These are phyloP conservation scores for Citrullus colocynthis DNA, from an alignment of 306 rosid species.

Conservation along the genomic window DNA sequence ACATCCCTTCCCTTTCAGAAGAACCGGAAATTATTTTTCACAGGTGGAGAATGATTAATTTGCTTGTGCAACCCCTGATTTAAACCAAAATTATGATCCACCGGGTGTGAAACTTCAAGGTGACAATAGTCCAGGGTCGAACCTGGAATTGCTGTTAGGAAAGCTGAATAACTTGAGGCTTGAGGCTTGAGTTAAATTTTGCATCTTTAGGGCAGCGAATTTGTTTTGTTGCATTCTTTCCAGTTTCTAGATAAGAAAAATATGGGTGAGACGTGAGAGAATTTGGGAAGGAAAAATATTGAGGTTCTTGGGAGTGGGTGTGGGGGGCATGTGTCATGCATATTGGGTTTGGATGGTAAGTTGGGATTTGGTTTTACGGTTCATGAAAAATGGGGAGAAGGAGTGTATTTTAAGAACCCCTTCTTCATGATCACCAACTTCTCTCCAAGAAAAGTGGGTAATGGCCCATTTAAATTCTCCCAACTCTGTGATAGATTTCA, in stretches of 20 bases:
- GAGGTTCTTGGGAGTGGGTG: background rate
- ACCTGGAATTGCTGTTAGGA: no score
- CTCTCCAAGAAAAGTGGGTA: conserved; percentile 31
- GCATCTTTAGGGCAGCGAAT: background rate
- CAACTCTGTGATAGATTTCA: conserved; percentile 2
- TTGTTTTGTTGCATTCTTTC: background rate
- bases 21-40: no score
- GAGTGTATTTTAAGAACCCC: background rate
- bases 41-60: no score
- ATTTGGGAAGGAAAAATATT: background rate
- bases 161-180: no score
- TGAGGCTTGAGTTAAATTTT: background rate
- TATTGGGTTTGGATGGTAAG: background rate
- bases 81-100: no score
- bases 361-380: conserved; percentile 1
- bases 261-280: background rate
- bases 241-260: background rate
- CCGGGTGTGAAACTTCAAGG: no score
- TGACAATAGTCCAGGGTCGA: no score
- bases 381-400: background rate
- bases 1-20: no score
- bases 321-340: background rate
- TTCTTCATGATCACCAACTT: conserved; percentile 41
- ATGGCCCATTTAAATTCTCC: conserved; percentile 25
- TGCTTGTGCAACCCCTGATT: no score